Percentiles rank a stretch among this genome's conserved stretches.
These are phyloP conservation scores for Yamadazyma akitaensis DNA, from an alignment of 805 yeast genomes.

Conservation along the genomic window DNA sequence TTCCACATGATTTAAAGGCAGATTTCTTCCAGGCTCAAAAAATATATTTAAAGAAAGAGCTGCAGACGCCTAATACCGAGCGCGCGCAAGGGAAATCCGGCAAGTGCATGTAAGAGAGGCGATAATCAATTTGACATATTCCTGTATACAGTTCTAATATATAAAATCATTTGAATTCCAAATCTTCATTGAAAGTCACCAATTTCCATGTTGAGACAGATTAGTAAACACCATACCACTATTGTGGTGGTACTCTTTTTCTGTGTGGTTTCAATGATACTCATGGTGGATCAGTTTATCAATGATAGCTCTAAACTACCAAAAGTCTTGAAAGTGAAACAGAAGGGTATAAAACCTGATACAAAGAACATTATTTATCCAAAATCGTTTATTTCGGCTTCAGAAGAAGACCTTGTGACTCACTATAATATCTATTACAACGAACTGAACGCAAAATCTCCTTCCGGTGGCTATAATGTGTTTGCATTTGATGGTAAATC, in stretches of 20 bases:
- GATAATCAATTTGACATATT: not conserved
- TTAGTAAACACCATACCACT: conserved; percentile 13
- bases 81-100: too few species aligned
- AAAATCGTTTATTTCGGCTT: not conserved
- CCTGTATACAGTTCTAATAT: not conserved
- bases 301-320: conserved; percentile 1
- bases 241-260: conserved; percentile 4
- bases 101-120: not conserved
- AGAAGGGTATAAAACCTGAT: not conserved
- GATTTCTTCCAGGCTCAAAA: too few species aligned
- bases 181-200: too few species aligned
- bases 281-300: conserved; percentile 4
- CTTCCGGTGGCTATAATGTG: conserved; percentile 1
- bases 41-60: too few species aligned
- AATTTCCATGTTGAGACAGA: not conserved
- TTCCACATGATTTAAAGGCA: too few species aligned
- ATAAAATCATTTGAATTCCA: not conserved
- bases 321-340: not conserved
- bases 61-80: too few species aligned
- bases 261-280: not conserved
- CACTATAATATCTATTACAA: conserved; percentile 13
- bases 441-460: conserved; percentile 3
- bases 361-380: conserved; percentile 12
- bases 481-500: conserved; percentile 9
- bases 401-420: conserved; percentile 3